Conservation (phyloP, 345 rosid species). For the Psidium friedrichsthalianum region DNA sequence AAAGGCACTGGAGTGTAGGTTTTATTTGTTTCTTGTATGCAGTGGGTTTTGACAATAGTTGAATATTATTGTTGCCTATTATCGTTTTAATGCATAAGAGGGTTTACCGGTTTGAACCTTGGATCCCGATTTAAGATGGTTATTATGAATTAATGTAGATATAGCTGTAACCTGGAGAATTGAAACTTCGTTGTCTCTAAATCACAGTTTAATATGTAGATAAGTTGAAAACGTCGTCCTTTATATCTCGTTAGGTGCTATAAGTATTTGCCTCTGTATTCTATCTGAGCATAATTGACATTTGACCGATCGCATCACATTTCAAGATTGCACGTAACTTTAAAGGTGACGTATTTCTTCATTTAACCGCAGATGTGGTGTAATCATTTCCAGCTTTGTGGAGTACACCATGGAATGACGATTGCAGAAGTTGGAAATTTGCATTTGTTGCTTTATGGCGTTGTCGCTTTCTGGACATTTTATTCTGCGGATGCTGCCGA, state of each 20-base stretch:
- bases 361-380: constrained; percentile 3
- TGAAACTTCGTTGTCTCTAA: neutral
- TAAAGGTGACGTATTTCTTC: constrained; percentile 11
- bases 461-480: neutral
- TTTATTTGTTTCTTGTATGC: neutral
- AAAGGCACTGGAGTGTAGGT: neutral
- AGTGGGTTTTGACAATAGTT: neutral
- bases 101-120: neutral
- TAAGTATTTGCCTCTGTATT: neutral
- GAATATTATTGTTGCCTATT: neutral
- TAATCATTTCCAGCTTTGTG: constrained; percentile 8
- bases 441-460: neutral
- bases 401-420: constrained; percentile 10
- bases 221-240: neutral
- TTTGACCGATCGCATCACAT: constrained; percentile 10
- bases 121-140: neutral
- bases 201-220: neutral
- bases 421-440: constrained; percentile 4
- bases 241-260: neutral
- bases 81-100: neutral
- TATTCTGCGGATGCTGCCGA: neutral
- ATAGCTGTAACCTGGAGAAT: neutral
- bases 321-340: constrained; percentile 2
- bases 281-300: constrained; percentile 4
- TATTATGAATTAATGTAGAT: neutral